Base-by-base conservation (phyloP, 768 basidiomycete genomes). In the Trametes punicea region DNA sequence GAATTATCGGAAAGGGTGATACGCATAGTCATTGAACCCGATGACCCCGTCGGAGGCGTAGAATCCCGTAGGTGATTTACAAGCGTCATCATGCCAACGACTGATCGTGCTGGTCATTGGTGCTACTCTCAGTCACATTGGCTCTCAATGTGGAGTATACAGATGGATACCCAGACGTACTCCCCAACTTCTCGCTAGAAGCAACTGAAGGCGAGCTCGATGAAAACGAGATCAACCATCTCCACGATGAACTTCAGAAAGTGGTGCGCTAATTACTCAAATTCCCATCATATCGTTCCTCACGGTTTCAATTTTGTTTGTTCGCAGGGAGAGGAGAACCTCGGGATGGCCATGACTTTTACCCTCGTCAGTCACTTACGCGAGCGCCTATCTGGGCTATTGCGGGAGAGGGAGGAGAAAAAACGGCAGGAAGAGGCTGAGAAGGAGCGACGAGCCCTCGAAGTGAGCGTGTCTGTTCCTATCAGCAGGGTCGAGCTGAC, bases 311-410 rank as follows among this genome's bases (percentile, higher is more conserved):
- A 16, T 25, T 26, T 31, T 20, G 23, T 13, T 4, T 6, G 7
- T 27, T 11, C 34, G 48, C 55, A 90, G 88, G 90, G 88, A 52
- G 81, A 87, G 66, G 92, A 94, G 67, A 93, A 90, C 69, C 65
- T 92, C 20, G 93, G 93, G 39, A 95, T 95, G 88, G 94, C 97
- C 2, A 98, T 98, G 94, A 95, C 94, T 16, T 99, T 97, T 68
- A 93, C 96, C 0, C 77, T 99, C 16, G 86, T 93, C 10, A 87
- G 90, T 0, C 86, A 89, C 64, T 79, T 97, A 41, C 79, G 89
- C 61, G 94, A 98, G 70, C 77, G 82, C 46, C 74, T 98, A 15
- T 81, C 85, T 4, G 65, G 68, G 16, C 72, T 95, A 23, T 81
- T 93, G 31, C 79, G 79, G 34, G 65, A 71, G 40, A 81, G 91